Conservation (phyloP, 257 asterid genomes). For the Pogostemon cablin region DNA sequence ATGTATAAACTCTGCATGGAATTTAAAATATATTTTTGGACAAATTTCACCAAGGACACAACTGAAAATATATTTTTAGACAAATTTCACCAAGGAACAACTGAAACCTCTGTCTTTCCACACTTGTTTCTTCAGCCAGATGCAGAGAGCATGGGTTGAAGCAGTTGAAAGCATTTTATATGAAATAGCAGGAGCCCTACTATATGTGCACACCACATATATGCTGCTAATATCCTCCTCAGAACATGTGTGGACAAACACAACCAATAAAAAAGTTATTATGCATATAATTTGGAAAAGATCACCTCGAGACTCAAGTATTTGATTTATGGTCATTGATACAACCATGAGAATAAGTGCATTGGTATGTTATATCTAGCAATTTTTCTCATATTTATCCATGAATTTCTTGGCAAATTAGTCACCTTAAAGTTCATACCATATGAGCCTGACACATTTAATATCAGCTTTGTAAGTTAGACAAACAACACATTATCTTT, state of each 20-base stretch:
- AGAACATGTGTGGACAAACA: not conserved
- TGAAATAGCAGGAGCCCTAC: not conserved
- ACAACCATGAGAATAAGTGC: conserved; percentile 1
- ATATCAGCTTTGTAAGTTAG: conserved; percentile 11
- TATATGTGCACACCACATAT: not conserved
- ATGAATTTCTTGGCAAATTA: not conserved
- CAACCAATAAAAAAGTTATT: not conserved
- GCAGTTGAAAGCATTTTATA: not conserved
- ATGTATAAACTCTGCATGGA: not conserved
- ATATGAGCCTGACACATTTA: conserved; percentile 1
- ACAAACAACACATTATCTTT: not conserved
- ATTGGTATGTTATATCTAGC: not conserved
- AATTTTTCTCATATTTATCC: not conserved
- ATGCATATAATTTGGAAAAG: conserved; percentile 5
- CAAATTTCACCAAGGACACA: conserved; percentile 8
- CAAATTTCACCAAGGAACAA: too few species aligned
- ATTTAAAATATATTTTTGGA: not conserved
- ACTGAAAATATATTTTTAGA: not conserved
- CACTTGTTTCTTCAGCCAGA: not conserved
- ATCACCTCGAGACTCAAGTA: conserved; percentile 1
- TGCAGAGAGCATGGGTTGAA: not conserved
- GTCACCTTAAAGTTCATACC: not conserved
- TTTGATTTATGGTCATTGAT: not conserved
- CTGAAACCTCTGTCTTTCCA: not conserved
- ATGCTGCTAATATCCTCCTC: not conserved